These are phyloP conservation scores for Nemania sp. DNA, from an alignment of 2,329 filamentous ascomycete species.

Conservation along the genomic window DNA sequence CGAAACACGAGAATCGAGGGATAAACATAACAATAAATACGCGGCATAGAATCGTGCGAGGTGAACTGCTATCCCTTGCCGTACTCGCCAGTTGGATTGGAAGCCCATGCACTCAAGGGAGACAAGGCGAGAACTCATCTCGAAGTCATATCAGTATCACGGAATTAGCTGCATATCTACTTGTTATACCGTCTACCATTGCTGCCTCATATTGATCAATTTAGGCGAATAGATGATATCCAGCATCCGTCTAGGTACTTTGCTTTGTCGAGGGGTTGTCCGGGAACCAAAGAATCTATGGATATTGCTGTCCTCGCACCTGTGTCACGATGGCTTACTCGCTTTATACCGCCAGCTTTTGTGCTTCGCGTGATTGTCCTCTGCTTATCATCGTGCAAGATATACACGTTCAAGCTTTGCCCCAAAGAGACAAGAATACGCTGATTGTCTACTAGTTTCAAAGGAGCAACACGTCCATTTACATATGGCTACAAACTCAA, in stretches of 20 bases:
- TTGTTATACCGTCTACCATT: not conserved
- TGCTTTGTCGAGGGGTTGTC: not conserved
- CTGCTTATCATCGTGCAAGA: not conserved
- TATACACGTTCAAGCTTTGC: not conserved
- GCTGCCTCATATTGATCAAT: not conserved
- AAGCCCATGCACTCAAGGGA: conserved; percentile 9
- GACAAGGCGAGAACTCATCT: conserved; percentile 1
- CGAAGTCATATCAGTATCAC: not conserved
- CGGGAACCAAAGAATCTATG: not conserved
- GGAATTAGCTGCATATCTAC: not conserved
- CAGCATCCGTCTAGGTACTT: not conserved
- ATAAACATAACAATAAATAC: not conserved
- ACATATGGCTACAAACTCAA: not conserved
- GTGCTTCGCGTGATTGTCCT: not conserved
- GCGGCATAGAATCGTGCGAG: not conserved
- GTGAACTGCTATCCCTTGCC: not conserved
- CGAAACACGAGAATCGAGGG: not conserved
- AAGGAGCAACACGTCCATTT: not conserved
- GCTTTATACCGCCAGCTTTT: not conserved
- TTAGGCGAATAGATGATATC: not conserved
- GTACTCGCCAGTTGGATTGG: not conserved
- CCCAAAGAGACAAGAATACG: no score
- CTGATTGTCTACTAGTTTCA: no score
- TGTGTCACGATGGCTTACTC: not conserved
- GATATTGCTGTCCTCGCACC: not conserved